These are phyloP conservation scores for Bretschneidera sinensis DNA, from an alignment of 345 rosid genomes.

Conservation along the genomic window DNA sequence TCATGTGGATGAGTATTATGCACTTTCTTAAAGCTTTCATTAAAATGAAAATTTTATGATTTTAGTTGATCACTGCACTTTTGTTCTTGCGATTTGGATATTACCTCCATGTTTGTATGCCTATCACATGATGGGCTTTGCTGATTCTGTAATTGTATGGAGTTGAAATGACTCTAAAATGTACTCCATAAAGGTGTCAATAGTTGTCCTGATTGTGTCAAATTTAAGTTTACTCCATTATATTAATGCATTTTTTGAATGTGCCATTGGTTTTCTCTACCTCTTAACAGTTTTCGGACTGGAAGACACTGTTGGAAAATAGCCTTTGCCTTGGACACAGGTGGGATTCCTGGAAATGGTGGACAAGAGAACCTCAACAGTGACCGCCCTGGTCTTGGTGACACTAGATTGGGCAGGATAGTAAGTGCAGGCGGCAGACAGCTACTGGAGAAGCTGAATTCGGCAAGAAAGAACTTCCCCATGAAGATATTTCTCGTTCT, in stretches of 20 bases:
- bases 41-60: background rate
- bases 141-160: background rate
- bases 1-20: no score
- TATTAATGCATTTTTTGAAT: background rate
- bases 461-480: slow-evolving; percentile 80
- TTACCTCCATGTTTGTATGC: background rate
- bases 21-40: background rate
- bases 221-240: no score
- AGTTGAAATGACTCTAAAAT: background rate
- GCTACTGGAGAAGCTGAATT: slow-evolving; percentile 69
- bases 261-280: background rate
- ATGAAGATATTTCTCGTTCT: slow-evolving; percentile 84
- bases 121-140: background rate
- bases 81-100: background rate
- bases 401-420: slow-evolving; percentile 85
- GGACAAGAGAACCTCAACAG: slow-evolving; percentile 45
- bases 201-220: no score
- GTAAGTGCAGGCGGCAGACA: slow-evolving; percentile 80
- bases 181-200: no score
- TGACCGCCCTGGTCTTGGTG: slow-evolving; percentile 49
- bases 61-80: no score
- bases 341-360: slow-evolving; percentile 53
- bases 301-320: slow-evolving; percentile 44
- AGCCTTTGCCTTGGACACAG: slow-evolving; percentile 75
- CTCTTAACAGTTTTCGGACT: slow-evolving; percentile 33